These are phyloP conservation scores for Neurospora sublineolata DNA, from an alignment of 495 filamentous ascomycete genomes.

Conservation along the genomic window DNA sequence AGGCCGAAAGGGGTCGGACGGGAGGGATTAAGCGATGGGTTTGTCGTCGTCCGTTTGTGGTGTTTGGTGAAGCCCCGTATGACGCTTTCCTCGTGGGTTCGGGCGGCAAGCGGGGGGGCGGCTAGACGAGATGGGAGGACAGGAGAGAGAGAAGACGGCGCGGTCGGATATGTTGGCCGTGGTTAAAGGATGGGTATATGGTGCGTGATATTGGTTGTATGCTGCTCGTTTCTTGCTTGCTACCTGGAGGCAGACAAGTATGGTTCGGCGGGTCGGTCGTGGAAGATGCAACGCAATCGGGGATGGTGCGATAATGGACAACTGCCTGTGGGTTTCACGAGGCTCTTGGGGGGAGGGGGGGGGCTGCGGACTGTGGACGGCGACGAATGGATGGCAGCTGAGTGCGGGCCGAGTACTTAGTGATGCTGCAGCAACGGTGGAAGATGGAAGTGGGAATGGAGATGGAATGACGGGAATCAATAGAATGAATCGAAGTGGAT, in stretches of 20 bases:
- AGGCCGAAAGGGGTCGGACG: not conserved
- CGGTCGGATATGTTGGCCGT: not conserved
- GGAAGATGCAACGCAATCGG: not conserved
- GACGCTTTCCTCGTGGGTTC: not conserved
- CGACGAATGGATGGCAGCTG: not conserved
- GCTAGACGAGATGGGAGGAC: not conserved
- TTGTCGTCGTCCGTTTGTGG: not conserved
- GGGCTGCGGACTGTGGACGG: not conserved
- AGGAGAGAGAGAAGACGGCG: not conserved
- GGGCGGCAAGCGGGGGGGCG: not conserved
- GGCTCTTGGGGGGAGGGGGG: too few species aligned
- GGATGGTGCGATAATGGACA: not conserved
- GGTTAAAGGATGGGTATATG: not conserved
- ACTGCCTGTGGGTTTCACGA: not conserved
- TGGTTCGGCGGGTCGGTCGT: not conserved
- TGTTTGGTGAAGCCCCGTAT: not conserved
- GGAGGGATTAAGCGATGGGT: not conserved
- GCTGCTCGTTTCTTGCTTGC: not conserved
- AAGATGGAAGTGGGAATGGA: not conserved
- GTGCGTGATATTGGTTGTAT: not conserved
- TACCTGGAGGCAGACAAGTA: not conserved
- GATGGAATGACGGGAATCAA: too few species aligned
- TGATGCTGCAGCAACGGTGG: not conserved
- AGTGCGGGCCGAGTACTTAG: not conserved
- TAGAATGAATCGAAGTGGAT: not conserved